Evolutionary conservation across 176 grass and related monocot species (phyloP).

Genomic region (Metroxylon sagu): DNA sequence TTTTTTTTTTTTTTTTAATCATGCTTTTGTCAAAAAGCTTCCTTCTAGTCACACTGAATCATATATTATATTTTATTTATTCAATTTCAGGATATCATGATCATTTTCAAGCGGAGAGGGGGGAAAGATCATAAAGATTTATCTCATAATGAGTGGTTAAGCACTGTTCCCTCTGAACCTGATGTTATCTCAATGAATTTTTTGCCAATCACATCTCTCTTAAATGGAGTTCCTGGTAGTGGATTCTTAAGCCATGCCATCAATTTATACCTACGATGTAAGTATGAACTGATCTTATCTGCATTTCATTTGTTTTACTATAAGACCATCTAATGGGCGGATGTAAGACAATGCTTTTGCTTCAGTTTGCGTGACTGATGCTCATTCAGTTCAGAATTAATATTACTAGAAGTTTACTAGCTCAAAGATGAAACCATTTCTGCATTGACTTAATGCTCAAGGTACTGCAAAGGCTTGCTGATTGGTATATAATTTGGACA

Average conservation of each 20-base stretch:
- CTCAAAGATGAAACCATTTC: too few relatives aligned
- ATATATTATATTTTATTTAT: constrained; percentile 15
- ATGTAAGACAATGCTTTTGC: not conserved
- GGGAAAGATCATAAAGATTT: constrained; percentile 65
- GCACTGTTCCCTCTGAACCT: constrained; percentile 63
- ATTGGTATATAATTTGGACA: too few relatives aligned
- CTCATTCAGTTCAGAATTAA: too few relatives aligned
- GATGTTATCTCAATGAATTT: constrained; percentile 94
- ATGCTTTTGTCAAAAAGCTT: not conserved
- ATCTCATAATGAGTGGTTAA: constrained; percentile 74
- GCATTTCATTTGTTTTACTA: too few relatives aligned
- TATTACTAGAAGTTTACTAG: too few relatives aligned
- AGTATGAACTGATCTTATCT: constrained; percentile 5
- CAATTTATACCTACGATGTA: constrained; percentile 94
- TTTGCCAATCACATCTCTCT: constrained; percentile 91
- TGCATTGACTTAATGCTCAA: too few relatives aligned
- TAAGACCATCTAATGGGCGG: too few relatives aligned
- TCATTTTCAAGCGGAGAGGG: constrained; percentile 74
- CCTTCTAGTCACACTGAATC: constrained; percentile 2
- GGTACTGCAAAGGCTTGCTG: too few relatives aligned
- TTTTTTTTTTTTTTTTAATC: too few relatives aligned
- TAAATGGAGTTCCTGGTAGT: constrained; percentile 95
- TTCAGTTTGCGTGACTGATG: not conserved
- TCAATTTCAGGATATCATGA: constrained; percentile 53
- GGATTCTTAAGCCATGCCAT: constrained; percentile 96